Conservation (phyloP, 1,139 yeast species). For the Candida sojae region DNA sequence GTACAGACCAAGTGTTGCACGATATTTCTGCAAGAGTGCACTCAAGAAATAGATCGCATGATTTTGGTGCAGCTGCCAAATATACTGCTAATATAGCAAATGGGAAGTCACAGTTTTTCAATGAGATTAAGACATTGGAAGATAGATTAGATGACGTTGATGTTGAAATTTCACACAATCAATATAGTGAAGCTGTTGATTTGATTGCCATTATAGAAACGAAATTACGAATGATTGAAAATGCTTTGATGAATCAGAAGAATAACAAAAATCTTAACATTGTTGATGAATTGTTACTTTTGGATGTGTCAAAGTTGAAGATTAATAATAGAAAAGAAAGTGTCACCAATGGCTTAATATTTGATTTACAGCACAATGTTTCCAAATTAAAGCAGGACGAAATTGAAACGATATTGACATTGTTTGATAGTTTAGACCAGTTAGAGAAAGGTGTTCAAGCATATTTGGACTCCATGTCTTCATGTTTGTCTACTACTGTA, state of each 20-base stretch:
- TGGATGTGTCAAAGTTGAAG: slow-evolving; percentile 46
- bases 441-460: slow-evolving; percentile 40
- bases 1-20: slow-evolving; percentile 46
- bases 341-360: slow-evolving; percentile 39
- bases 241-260: slow-evolving; percentile 12
- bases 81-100: slow-evolving; percentile 13
- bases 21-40: slow-evolving; percentile 59
- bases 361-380: slow-evolving; percentile 40
- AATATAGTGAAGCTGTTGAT: slow-evolving; percentile 56
- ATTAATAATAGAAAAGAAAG: slow-evolving; percentile 37
- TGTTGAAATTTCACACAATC: slow-evolving; percentile 62
- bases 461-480: slow-evolving; percentile 39
- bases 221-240: slow-evolving; percentile 29
- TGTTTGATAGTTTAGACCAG: slow-evolving; percentile 38
- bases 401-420: slow-evolving; percentile 35
- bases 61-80: slow-evolving; percentile 28
- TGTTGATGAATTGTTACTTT: slow-evolving; percentile 39
- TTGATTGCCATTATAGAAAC: slow-evolving; percentile 46
- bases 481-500: slow-evolving; percentile 33
- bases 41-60: slow-evolving; percentile 54
- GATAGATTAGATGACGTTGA: slow-evolving; percentile 69
- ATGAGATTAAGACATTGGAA: slow-evolving; percentile 55
- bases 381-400: slow-evolving; percentile 33
- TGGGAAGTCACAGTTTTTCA: slow-evolving; percentile 34
- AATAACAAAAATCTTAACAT: slow-evolving; percentile 1